Base-by-base conservation (phyloP, 2,329 filamentous ascomycete species). In the Orbilia oligospora region DNA sequence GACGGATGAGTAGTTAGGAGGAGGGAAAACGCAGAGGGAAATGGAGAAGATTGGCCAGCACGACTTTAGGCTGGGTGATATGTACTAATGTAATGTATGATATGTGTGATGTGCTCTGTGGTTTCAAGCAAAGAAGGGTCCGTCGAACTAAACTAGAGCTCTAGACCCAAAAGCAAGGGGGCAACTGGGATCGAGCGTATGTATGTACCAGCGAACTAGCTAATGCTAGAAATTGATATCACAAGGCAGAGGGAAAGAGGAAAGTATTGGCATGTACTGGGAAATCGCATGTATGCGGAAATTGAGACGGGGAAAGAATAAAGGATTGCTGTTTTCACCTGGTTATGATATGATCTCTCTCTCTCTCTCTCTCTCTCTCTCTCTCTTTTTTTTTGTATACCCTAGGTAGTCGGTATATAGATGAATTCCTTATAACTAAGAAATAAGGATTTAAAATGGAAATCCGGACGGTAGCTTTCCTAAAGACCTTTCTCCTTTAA, bases 71-170 rank as follows among this genome's bases (percentile, higher is more conserved):
- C 22, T n/a, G 41, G 58, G 41, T 20, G 58, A 64, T 64, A 58
- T 58, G 51, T 30, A 30, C 27, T 56, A 63, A 58, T 36, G 36
- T 61, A 61, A 48, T 48, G 58, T 48, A 27, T 30, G 58, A 44
- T 67, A 67, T 67, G 51, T 69, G 66, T 69, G 66, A 69, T 69
- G 49, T 53, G 49, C 66, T 69, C 6, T 38, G 67, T 36, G 41
- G 55, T 51, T 65, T 53, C 56, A 56, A 41, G 20, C 33, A 44
- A 44, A 61, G 56, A 61, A 61, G 56, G 36, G 56, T 44, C 56
- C 56, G 36, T 36, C 41, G 56, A 61, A 38, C 33, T 9, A 38
- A 20, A 44, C 56, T 44, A n/a, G 56, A 41, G 56, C 56, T 61
- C 56, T 61, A 44, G 56, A 44, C 56, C 56, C 20, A 27, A 41